phyloP scores from a whole-genome alignment of 2,329 filamentous ascomycete genomes.

The Cercospora nicotianae region DNA sequence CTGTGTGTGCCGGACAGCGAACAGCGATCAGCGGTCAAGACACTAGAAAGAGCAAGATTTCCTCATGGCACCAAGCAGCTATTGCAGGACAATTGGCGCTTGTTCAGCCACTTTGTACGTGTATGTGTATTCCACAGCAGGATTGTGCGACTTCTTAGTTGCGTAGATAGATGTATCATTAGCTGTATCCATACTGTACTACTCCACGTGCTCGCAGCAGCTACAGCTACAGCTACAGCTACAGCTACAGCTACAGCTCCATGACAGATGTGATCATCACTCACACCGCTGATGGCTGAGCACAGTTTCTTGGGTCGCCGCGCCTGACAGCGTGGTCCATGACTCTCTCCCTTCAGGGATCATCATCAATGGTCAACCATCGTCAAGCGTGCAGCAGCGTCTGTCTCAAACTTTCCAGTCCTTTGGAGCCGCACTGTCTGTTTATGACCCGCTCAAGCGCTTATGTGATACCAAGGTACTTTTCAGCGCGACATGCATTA shows the following conservation, averaged over 20 bases:
- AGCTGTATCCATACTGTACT: slow-evolving; percentile 6
- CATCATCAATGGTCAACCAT: not conserved
- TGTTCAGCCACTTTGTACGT: not conserved
- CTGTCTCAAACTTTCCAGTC: slow-evolving; percentile 5
- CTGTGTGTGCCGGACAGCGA: not conserved
- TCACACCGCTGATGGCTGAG: not conserved
- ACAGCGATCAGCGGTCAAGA: not conserved
- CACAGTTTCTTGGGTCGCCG: not conserved
- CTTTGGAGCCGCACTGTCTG: not conserved
- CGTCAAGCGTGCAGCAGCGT: not conserved
- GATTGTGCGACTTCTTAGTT: not conserved
- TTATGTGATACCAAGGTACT: not conserved
- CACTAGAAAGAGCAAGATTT: not conserved
- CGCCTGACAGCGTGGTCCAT: not conserved
- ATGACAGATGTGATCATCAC: not conserved
- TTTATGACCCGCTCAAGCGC: not conserved
- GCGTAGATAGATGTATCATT: not conserved
- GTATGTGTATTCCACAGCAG: not conserved
- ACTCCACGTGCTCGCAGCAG: not conserved
- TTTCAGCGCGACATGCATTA: not conserved
- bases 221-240: not conserved
- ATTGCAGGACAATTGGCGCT: not conserved
- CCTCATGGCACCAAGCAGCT: not conserved
- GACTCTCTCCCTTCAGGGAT: not conserved
- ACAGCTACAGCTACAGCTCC: not conserved